Evolutionary conservation across 2,329 filamentous ascomycete species (phyloP).

Genomic region (Dissoconium aciculare): DNA sequence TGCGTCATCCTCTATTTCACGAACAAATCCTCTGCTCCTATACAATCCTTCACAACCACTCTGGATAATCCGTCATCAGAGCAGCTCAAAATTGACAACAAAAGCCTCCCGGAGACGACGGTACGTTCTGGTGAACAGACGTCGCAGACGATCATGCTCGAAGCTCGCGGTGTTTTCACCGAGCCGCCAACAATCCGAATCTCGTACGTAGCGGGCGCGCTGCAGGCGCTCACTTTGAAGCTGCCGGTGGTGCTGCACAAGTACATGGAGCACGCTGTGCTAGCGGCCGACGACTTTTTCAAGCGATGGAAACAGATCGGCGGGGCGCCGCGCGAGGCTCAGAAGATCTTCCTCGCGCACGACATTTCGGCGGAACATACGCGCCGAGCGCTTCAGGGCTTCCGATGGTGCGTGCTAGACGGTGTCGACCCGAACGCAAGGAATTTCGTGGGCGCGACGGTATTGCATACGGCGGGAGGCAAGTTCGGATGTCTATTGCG

Average conservation of each 20-base stretch:
- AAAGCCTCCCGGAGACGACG: conserved; percentile 71
- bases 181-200: conserved; percentile 83
- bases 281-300: conserved; percentile 89
- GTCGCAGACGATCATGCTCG: conserved; percentile 90
- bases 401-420: conserved; percentile 75
- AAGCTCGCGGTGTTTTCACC: conserved; percentile 65
- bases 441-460: conserved; percentile 86
- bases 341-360: conserved; percentile 60
- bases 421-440: conserved; percentile 82
- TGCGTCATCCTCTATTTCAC: conserved; percentile 92
- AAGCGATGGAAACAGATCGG: conserved; percentile 99
- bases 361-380: conserved; percentile 60
- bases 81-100: conserved; percentile 68
- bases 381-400: conserved; percentile 59
- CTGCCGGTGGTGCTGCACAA: conserved; percentile 81
- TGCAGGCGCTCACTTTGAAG: conserved; percentile 84
- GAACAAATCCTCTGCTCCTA: conserved; percentile 74
- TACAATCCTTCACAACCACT: conserved; percentile 90
- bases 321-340: conserved; percentile 69
- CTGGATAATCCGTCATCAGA: conserved; percentile 60
- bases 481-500: conserved; percentile 91
- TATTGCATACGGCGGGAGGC: conserved; percentile 67
- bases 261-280: conserved; percentile 85
- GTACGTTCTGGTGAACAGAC: conserved; percentile 63
- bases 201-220: conserved; percentile 81